phyloP scores from a whole-genome alignment of 1,284 basidiomycete genomes.

The Leccinum fuscescens region DNA sequence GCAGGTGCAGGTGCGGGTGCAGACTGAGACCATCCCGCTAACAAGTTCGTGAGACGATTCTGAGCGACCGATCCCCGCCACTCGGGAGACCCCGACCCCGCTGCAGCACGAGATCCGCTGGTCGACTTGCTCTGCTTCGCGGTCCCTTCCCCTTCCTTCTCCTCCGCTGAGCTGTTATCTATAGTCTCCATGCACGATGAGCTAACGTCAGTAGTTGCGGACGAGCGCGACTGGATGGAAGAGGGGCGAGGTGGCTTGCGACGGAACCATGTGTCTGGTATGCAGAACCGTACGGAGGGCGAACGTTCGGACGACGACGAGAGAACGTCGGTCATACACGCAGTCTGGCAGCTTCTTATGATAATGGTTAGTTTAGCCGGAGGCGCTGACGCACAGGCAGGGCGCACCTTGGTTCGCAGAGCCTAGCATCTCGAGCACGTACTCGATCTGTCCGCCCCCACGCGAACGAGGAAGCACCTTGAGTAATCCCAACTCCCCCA shows the following conservation, averaged over 20 bases:
- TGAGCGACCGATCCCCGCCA: constrained; percentile 52
- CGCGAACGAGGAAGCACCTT: constrained; percentile 60
- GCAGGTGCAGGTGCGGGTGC: constrained; percentile 30
- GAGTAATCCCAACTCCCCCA: constrained; percentile 69
- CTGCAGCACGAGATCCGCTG: constrained; percentile 3
- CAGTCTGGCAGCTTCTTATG: constrained; percentile 16
- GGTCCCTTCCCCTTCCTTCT: constrained; percentile 55
- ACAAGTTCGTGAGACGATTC: constrained; percentile 61
- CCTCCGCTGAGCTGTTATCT: constrained; percentile 48
- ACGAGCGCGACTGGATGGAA: constrained; percentile 46
- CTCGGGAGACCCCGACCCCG: constrained; percentile 34
- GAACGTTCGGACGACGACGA: constrained; percentile 15
- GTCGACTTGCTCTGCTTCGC: constrained; percentile 48
- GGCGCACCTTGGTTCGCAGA: constrained; percentile 19
- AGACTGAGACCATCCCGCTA: constrained; percentile 59
- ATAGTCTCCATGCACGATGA: constrained; percentile 32
- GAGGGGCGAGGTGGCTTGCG: constrained; percentile 54
- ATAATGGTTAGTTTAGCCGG: not conserved
- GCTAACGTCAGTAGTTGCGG: constrained; percentile 38
- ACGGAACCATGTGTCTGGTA: constrained; percentile 79
- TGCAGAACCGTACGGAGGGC: constrained; percentile 56
- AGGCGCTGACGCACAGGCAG: not conserved
- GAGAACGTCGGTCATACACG: constrained; percentile 36
- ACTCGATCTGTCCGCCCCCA: constrained; percentile 56
- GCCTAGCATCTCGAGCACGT: constrained; percentile 50